Evolutionary conservation across 2,329 filamentous ascomycete genomes (phyloP), one percentile per base, ranked within the genome.

Genomic region (Paecilomyces sp.): DNA sequence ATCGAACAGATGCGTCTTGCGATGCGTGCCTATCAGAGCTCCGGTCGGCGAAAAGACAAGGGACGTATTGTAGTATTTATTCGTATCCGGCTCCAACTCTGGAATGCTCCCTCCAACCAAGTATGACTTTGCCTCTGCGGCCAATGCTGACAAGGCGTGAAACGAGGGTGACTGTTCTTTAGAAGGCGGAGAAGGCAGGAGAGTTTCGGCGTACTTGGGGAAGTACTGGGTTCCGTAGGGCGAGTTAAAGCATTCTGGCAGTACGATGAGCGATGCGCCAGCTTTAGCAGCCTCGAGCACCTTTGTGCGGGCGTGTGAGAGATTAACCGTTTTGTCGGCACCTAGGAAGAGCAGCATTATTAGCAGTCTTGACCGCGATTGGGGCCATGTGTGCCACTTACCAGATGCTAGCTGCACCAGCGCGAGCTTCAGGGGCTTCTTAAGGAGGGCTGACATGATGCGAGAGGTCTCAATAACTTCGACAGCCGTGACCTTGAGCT

Each of bases 221-320:
- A 99, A 99, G 81, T 88, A 92, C 70, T 91, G 83, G 65, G 87
- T 92, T 66, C 94, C 94, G 77, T 99, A 99, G 8, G 94, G 94
- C 51, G 90, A 95, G 81, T 99, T 99, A 86, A 99, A 99, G 82
- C 94, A 99, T 80, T 99, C 94, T 36, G 94, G 94, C 18, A 99
- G 85, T 34, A 97, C 91, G 65, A 97, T 88, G 61, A 99, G 86
- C 60, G 89, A 86, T 61, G 93, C 91, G 66, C 93, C 93, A 3
- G 79, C 79, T 28, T 80, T 75, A 25, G 91, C 88, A 4, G 94
- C 93, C 74, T 91, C 87, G 63, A 91, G 83, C 60, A 97, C 92
- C 73, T 94, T 92, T 52, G 83, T 81, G 60, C 90, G 88, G 12
- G 94, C 93, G 73, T 88, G 88, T 24, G 82, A 72, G 63, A 99